Percentiles rank a stretch among this genome's conserved stretches.
These are phyloP conservation scores for Pichia sorboxylosa DNA, from an alignment of 1,139 yeast genomes.

Conservation along the genomic window DNA sequence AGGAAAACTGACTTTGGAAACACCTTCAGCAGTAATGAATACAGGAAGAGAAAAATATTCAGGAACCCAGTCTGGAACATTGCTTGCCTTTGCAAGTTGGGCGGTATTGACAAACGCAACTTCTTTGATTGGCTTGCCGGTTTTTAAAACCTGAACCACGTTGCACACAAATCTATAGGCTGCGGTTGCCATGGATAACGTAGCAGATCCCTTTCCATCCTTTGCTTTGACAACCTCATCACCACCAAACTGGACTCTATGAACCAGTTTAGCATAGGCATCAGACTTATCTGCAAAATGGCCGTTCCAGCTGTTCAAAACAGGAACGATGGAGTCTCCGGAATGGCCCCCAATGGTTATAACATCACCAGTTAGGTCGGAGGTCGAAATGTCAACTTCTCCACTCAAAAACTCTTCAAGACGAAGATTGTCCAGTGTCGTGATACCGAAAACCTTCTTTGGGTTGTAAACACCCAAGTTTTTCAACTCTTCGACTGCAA, in stretches of 20 bases:
- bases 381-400: conserved; percentile 24
- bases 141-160: conserved; percentile 31
- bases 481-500: conserved; percentile 61
- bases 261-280: conserved; percentile 29
- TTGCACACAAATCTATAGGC: conserved; percentile 56
- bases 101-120: conserved; percentile 51
- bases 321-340: conserved; percentile 64
- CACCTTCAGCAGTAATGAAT: conserved; percentile 37
- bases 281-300: conserved; percentile 23
- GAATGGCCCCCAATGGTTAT: conserved; percentile 70
- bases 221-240: conserved; percentile 74
- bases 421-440: conserved; percentile 60
- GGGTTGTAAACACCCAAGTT: conserved; percentile 53
- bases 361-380: conserved; percentile 35
- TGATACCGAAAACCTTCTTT: conserved; percentile 56
- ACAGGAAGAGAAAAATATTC: conserved; percentile 59
- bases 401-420: conserved; percentile 53
- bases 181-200: conserved; percentile 68
- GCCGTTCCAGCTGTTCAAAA: conserved; percentile 16
- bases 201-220: conserved; percentile 68
- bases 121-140: conserved; percentile 28
- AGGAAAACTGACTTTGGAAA: conserved; percentile 36
- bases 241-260: conserved; percentile 66
- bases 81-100: conserved; percentile 30
- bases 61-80: conserved; percentile 24